phyloP scores from a whole-genome alignment of 176 grass and related monocot genomes.

The Puccinellia tenuiflora region DNA sequence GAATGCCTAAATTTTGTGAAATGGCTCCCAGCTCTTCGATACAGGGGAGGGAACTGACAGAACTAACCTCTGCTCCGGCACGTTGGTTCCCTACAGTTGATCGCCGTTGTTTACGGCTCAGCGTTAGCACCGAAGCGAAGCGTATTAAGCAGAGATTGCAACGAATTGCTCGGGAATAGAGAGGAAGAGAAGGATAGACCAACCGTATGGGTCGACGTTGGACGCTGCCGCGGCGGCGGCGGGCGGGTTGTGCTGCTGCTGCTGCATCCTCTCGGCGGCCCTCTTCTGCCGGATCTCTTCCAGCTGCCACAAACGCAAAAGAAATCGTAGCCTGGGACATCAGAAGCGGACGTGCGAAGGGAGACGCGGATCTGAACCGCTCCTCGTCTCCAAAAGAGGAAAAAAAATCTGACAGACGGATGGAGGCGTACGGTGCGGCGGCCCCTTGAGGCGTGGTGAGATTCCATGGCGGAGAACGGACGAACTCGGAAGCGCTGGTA shows the following conservation, averaged over 20 bases:
- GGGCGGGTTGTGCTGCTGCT: conserved; percentile 18
- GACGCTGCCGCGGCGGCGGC: conserved; percentile 30
- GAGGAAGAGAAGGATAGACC: neutral
- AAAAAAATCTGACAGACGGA: neutral
- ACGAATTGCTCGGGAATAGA: neutral
- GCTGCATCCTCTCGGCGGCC: conserved; percentile 60
- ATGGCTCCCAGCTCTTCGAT: neutral
- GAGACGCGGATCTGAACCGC: conserved; percentile 24
- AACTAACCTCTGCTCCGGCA: conserved; percentile 30
- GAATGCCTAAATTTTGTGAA: neutral
- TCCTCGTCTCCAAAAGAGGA: neutral
- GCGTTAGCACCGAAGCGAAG: conserved; percentile 10
- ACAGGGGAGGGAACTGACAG: neutral
- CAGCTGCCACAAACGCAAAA: conserved; percentile 30
- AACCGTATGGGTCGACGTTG: conserved; percentile 51
- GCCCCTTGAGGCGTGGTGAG: conserved; percentile 54
- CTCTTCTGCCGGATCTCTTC: conserved; percentile 96
- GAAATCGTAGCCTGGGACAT: neutral
- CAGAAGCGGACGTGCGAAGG: neutral
- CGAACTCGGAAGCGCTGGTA: no score
- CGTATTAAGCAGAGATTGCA: neutral
- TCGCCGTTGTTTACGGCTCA: neutral
- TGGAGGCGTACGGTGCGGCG: conserved; percentile 49
- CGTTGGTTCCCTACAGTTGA: conserved; percentile 29
- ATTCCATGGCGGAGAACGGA: conserved; percentile 74